These are phyloP conservation scores for Kondoa malvinella DNA, from an alignment of 768 basidiomycete genomes.

Conservation along the genomic window DNA sequence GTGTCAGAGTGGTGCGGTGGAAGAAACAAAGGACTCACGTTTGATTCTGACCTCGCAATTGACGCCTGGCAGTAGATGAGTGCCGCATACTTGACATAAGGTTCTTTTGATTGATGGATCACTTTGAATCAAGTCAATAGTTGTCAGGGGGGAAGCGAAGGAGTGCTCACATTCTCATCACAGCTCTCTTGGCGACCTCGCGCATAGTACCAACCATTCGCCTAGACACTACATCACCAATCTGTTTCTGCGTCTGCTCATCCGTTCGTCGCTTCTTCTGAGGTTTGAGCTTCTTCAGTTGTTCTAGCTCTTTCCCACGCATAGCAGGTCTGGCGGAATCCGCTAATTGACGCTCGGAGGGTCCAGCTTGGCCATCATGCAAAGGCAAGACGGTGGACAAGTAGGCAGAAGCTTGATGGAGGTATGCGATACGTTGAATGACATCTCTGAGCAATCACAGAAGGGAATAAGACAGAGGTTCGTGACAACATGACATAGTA, in stretches of 20 bases:
- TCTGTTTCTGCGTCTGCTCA: not conserved
- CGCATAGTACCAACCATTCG: not conserved
- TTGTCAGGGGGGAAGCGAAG: not conserved
- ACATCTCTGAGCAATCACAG: not conserved
- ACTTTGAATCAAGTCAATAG: not conserved
- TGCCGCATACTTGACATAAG: slow-evolving; percentile 1
- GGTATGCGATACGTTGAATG: slow-evolving; percentile 1
- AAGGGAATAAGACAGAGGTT: too few relatives aligned
- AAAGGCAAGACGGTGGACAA: not conserved
- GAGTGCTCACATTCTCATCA: not conserved
- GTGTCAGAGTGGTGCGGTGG: not conserved
- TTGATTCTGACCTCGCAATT: slow-evolving; percentile 1
- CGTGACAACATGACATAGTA: not conserved
- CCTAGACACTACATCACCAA: slow-evolving; percentile 1
- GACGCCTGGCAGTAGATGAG: not conserved
- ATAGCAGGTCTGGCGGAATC: not conserved
- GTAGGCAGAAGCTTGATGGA: slow-evolving; percentile 7
- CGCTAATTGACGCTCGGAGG: not conserved
- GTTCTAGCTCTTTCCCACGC: not conserved
- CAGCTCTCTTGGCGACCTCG: not conserved
- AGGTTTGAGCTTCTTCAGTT: not conserved
- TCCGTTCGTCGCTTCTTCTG: not conserved
- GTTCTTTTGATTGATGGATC: not conserved
- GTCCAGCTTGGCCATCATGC: too few relatives aligned
- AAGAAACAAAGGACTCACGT: not conserved